Percentiles rank a stretch among this genome's conserved stretches.
Evolutionary conservation across 192 early-diverging fungal genomes (phyloP).

Genomic region (Entomortierella parvispora): DNA sequence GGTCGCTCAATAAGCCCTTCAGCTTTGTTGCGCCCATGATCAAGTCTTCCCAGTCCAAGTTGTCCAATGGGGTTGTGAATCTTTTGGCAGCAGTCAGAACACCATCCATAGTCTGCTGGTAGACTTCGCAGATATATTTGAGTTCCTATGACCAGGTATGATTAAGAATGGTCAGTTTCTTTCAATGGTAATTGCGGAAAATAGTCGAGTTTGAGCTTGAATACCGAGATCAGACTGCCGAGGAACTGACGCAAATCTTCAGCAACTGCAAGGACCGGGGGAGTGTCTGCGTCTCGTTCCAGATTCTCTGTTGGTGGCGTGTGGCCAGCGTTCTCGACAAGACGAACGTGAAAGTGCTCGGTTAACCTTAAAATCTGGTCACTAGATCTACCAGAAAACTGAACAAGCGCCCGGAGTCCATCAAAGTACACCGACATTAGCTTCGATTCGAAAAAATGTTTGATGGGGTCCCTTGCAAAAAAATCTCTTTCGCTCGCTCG

Average conservation of each 20-base stretch:
- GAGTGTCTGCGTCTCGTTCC: not conserved
- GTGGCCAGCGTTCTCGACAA: conserved; percentile 8
- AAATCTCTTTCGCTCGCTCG: conserved; percentile 44
- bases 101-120: conserved; percentile 25
- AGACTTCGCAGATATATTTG: conserved; percentile 18
- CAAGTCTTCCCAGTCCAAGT: conserved; percentile 40
- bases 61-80: conserved; percentile 41
- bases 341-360: conserved; percentile 19
- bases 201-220: not conserved
- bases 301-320: not conserved
- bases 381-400: conserved; percentile 29
- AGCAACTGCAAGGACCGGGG: conserved; percentile 5
- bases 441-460: conserved; percentile 42
- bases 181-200: too few relatives aligned
- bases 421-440: conserved; percentile 35
- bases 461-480: conserved; percentile 39
- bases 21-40: conserved; percentile 27
- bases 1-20: conserved; percentile 1
- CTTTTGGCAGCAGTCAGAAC: conserved; percentile 18
- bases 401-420: conserved; percentile 14
- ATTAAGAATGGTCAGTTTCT: too few relatives aligned
- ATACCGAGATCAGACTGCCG: conserved; percentile 36
- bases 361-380: conserved; percentile 19
- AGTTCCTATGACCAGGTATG: conserved; percentile 11
- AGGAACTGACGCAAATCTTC: conserved; percentile 18